Conservation (phyloP, 2,329 filamentous ascomycete genomes). For the Exophiala xenobiotica region DNA sequence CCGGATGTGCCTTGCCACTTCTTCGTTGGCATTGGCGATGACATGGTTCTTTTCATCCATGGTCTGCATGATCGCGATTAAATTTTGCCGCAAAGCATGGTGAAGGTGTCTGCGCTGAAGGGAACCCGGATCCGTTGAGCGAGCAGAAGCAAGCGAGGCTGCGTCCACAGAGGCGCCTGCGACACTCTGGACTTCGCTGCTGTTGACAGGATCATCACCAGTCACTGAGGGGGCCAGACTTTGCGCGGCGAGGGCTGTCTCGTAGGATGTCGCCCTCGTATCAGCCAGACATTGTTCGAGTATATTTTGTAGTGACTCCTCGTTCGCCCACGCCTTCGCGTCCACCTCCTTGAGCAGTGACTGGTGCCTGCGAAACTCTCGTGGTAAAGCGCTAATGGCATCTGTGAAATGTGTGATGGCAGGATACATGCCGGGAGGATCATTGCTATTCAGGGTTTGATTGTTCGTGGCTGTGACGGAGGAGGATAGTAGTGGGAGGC, state of each 20-base stretch:
- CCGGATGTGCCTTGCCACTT: constrained; percentile 77
- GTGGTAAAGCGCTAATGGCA: constrained; percentile 85
- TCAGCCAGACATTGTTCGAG: constrained; percentile 52
- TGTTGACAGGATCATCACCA: constrained; percentile 18
- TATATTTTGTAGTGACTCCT: constrained; percentile 76
- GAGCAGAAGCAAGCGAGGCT: constrained; percentile 24
- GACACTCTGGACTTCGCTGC: constrained; percentile 26
- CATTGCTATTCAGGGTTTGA: constrained; percentile 27
- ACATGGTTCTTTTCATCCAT: constrained; percentile 98
- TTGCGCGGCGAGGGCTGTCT: constrained; percentile 11
- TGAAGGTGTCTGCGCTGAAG: constrained; percentile 64
- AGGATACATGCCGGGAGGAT: constrained; percentile 58
- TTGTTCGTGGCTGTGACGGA: constrained; percentile 20
- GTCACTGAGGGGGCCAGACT: constrained; percentile 15
- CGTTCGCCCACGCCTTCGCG: constrained; percentile 88
- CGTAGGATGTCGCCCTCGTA: constrained; percentile 4
- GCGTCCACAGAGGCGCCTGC: constrained; percentile 24
- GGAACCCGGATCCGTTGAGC: constrained; percentile 18
- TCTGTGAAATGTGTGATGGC: constrained; percentile 79
- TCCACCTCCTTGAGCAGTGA: constrained; percentile 96
- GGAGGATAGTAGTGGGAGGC: constrained; percentile 18
- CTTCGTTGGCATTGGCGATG: constrained; percentile 86
- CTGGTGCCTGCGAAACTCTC: constrained; percentile 93
- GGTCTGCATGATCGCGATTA: constrained; percentile 82
- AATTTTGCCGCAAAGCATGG: constrained; percentile 71